Evolutionary conservation across 768 basidiomycete genomes (phyloP).

Genomic region (Mycena metata): DNA sequence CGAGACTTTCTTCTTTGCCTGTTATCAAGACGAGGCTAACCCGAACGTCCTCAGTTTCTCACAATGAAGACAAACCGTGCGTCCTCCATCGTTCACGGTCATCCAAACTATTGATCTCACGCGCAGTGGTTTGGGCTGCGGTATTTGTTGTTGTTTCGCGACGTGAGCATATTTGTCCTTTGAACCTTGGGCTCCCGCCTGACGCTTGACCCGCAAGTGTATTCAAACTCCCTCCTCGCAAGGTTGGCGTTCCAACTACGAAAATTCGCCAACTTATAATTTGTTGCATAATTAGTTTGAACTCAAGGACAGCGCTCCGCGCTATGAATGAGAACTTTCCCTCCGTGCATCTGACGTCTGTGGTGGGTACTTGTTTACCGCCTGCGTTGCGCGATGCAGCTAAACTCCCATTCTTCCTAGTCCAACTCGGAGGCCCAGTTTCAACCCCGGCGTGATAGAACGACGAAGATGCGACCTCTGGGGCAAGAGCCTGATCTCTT

Average conservation of each 20-base stretch:
- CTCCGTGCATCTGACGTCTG: not conserved
- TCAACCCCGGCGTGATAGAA: too few relatives aligned
- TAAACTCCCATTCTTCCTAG: too few relatives aligned
- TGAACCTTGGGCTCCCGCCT: not conserved
- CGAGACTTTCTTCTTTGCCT: not conserved
- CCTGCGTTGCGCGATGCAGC: not conserved
- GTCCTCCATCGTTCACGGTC: not conserved
- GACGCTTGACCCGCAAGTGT: not conserved
- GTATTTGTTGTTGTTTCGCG: conserved; percentile 3
- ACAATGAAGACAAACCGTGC: conserved; percentile 3
- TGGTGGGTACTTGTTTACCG: not conserved
- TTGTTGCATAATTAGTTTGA: not conserved
- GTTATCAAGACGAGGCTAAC: not conserved
- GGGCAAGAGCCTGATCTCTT: too few relatives aligned
- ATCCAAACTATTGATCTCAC: too few relatives aligned
- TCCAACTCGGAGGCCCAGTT: too few relatives aligned
- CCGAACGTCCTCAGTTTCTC: not conserved
- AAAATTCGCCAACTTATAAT: not conserved
- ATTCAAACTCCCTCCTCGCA: conserved; percentile 15
- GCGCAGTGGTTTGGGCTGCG: not conserved
- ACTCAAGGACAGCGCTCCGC: not conserved
- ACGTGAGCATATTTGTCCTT: not conserved
- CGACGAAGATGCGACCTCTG: too few relatives aligned
- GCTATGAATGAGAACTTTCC: not conserved
- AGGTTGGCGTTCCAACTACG: not conserved